Evolutionary conservation across 805 yeast genomes (phyloP).

Genomic region (Starmerella bombi): DNA sequence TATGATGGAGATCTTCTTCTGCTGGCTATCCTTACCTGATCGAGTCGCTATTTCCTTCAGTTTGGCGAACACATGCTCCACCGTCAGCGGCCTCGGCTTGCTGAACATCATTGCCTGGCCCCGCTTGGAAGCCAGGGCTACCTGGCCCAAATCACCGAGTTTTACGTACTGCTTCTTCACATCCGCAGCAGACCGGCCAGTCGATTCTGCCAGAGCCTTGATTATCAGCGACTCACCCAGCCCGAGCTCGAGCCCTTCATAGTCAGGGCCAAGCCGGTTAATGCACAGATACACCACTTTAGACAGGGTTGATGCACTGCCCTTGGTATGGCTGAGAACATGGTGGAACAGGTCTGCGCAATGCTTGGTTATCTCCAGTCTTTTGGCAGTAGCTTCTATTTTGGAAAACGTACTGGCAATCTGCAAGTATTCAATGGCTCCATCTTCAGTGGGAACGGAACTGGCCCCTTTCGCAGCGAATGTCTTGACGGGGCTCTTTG

Average conservation of each 20-base stretch:
- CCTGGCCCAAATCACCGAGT: constrained; percentile 80
- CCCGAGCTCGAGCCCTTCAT: constrained; percentile 87
- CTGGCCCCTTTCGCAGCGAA: too few relatives aligned
- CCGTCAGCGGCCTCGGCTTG: constrained; percentile 68
- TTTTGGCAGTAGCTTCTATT: constrained; percentile 66
- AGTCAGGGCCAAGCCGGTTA: constrained; percentile 87
- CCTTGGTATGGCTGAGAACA: constrained; percentile 37
- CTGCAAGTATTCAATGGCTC: constrained; percentile 28
- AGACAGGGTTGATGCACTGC: constrained; percentile 41
- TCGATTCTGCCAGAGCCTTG: constrained; percentile 79
- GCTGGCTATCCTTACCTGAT: constrained; percentile 72
- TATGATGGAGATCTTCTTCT: constrained; percentile 61
- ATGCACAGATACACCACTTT: constrained; percentile 73
- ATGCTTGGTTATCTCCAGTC: constrained; percentile 66
- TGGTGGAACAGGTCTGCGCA: constrained; percentile 61
- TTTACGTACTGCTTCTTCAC: constrained; percentile 63
- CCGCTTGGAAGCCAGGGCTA: constrained; percentile 70
- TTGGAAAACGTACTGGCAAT: constrained; percentile 57
- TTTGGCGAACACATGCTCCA: constrained; percentile 57
- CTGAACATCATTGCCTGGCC: constrained; percentile 81
- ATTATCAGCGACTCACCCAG: constrained; percentile 80
- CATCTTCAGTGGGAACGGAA: neutral
- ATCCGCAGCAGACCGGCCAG: constrained; percentile 63
- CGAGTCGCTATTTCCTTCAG: constrained; percentile 64
- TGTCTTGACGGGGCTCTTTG: too few relatives aligned